Evolutionary conservation across 2,329 filamentous ascomycete genomes (phyloP), one percentile per base, ranked within the genome.

Genomic region (Colletotrichum lupini): DNA sequence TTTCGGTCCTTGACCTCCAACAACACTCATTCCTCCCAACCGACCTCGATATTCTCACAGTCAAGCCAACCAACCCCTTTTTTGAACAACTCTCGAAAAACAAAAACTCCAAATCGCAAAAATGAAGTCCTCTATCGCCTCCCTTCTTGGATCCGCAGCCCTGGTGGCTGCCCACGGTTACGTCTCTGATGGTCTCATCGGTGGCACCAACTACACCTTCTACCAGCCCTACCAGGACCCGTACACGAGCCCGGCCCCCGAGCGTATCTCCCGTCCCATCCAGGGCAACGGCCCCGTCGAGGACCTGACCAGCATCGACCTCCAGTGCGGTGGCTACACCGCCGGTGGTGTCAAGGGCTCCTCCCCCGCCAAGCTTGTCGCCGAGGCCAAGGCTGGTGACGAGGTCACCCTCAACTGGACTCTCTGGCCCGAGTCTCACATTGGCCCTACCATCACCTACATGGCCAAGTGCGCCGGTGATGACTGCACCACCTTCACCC

Each of bases 231-330:
- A 86, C 76, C 74, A 77, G 32, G 85, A 87, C 76, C 85, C 85
- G 1, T 87, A 87, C 78, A 80, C 75, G 60, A 79, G 67, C 68
- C 79, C 80, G 14, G 74, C 68, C 59, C 86, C 87, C 19, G 75
- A 87, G 56, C 84, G 88, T n/a, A 86, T 91, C 79, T 89, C 89
- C 22, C 87, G 89, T 32, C 81, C 83, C 14, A 86, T 91, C 72
- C 84, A 87, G 73, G 88, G 89, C 56, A 91, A 91, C 79, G 89
- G 90, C 7, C 89, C 89, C 1, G 85, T 91, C 35, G 80, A 87
- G 73, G 86, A 91, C 70, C 77, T 91, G 19, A 85, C 84, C 4
- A 82, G 84, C 24, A 83, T 86, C 67, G 89, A 91, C 75, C 67
- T 91, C 14, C 88, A 90, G 78, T 91, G 90, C 80, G 87, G 87